phyloP scores from a whole-genome alignment of 306 rosid genomes.

The Oxytropis ochrocephala region DNA sequence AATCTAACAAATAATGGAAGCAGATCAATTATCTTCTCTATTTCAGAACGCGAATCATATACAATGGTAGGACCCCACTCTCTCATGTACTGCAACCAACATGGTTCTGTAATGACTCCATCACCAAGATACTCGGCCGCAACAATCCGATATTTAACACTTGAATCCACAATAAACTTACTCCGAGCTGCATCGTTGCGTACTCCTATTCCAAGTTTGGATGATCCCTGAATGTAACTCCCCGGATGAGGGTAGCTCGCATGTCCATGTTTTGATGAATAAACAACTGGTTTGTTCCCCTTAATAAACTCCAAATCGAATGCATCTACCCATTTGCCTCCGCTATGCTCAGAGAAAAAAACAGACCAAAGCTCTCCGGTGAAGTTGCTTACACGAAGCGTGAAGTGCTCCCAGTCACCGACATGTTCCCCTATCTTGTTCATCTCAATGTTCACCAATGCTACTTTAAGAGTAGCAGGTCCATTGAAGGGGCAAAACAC shows the following conservation, averaged over 20 bases:
- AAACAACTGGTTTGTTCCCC: conserved; percentile 68
- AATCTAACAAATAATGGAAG: conserved; percentile 76
- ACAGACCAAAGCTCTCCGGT: conserved; percentile 77
- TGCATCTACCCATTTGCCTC: conserved; percentile 78
- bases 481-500: conserved; percentile 94
- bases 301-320: conserved; percentile 59
- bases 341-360: conserved; percentile 88
- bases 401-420: conserved; percentile 97
- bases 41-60: conserved; percentile 57
- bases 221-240: conserved; percentile 72
- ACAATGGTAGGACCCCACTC: conserved; percentile 92
- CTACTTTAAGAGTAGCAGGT: conserved; percentile 66
- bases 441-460: conserved; percentile 55
- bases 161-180: conserved; percentile 60
- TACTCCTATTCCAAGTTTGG: conserved; percentile 68
- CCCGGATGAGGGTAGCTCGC: conserved; percentile 90
- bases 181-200: conserved; percentile 76
- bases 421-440: conserved; percentile 81
- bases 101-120: conserved; percentile 64
- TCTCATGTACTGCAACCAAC: conserved; percentile 93
- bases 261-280: conserved; percentile 86
- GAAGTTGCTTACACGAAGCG: conserved; percentile 85
- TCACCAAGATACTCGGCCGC: conserved; percentile 87
- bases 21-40: conserved; percentile 62
- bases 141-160: conserved; percentile 54